Evolutionary conservation across 2,329 filamentous ascomycete genomes (phyloP), one percentile per base, ranked within the genome.

Genomic region (Paracamarosporium sp.): DNA sequence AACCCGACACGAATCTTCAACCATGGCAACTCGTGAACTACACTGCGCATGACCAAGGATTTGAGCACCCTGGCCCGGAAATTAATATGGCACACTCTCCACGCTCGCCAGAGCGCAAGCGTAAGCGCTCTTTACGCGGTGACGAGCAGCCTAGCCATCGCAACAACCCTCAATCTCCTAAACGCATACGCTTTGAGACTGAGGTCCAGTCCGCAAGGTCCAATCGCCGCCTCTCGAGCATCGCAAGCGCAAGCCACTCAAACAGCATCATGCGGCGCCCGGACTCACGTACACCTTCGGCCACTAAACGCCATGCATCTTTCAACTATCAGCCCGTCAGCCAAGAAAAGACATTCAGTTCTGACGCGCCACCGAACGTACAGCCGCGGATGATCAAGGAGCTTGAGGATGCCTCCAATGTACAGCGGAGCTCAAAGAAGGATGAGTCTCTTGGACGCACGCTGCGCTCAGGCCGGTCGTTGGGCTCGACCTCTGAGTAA

Each of bases 241-340:
- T 46, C 8, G 15, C 43, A 3, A 24, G n/a, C 20, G 31, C 43
- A 5, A 13, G n/a, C 28, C 54, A 31, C 31, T 38, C 38, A 1
- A 24, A 22, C 22, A 50, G 52, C 22, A 59, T 59, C 40, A 47
- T 59, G 52, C 52, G 56, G 4, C 33, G 22, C 17, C 28, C 52
- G 12, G 41, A 47, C 27, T 44, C 41, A 11, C 57, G 43, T 25
- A 44, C 45, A 13, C 27, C 33, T 30, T 40, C 36, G 25, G 20
- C 12, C 2, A 27, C n/a, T 33, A 41, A 53, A 38, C 53, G 48
- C 28, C 46, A 45, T n/a, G 57, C 57, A 3, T 53, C 48, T 3
- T 59, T 59, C 44, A 33, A 30, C 36, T n/a, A 38, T 12, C 48
- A 59, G 30, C 53, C 56, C 17, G 56, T 59, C 15, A 52, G 44